phyloP scores from a whole-genome alignment of 176 grass and related monocot species.

The Zoysia pacifica region DNA sequence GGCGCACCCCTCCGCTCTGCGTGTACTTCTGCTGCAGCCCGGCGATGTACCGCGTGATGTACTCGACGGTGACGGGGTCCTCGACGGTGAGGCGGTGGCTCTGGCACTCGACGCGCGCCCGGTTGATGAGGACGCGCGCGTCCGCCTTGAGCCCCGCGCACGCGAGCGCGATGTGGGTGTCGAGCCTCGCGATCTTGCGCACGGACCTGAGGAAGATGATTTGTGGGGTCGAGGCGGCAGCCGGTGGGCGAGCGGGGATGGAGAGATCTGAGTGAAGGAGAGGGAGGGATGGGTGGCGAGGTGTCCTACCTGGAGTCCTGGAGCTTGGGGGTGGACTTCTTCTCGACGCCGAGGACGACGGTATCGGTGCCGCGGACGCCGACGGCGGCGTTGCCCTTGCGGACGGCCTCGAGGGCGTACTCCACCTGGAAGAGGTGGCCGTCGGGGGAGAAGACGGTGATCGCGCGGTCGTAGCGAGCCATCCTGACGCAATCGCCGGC shows the following conservation, averaged over 20 bases:
- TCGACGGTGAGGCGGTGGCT: constrained; percentile 82
- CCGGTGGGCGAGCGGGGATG: not conserved
- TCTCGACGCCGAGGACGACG: constrained; percentile 98
- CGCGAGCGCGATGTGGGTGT: constrained; percentile 80
- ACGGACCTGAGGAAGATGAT: constrained; percentile 40
- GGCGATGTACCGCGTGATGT: constrained; percentile 91
- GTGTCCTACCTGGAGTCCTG: constrained; percentile 78
- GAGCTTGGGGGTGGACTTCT: constrained; percentile 99
- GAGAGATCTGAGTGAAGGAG: not conserved
- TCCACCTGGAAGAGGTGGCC: constrained; percentile 99
- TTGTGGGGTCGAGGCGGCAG: not conserved
- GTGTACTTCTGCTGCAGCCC: constrained; percentile 93
- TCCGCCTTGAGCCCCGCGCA: constrained; percentile 94
- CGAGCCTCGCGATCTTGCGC: constrained; percentile 88
- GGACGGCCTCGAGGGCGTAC: constrained; percentile 98
- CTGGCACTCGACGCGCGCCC: constrained; percentile 84
- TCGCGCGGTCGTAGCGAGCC: constrained; percentile 99
- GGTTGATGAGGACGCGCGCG: constrained; percentile 82
- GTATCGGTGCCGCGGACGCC: constrained; percentile 92
- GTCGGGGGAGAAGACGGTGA: constrained; percentile 99
- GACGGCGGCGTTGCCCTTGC: constrained; percentile 98
- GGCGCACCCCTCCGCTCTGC: constrained; percentile 67
- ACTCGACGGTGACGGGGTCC: constrained; percentile 87
- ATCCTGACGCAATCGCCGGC: constrained; percentile 18
- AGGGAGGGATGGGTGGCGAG: not conserved